Base-by-base conservation (phyloP, 1,139 yeast species). In the Candida sp. region DNA sequence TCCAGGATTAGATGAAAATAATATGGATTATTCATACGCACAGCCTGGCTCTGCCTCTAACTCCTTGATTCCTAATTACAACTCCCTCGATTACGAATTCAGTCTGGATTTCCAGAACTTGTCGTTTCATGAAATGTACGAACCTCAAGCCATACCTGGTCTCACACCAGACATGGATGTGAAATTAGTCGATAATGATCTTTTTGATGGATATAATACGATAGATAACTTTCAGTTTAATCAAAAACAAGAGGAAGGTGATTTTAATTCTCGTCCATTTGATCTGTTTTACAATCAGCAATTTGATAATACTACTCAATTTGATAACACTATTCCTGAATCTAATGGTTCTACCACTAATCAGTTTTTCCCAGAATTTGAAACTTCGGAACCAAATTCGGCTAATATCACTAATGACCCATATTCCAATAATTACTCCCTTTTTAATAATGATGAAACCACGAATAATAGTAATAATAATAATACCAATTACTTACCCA, bases 11-110 rank as follows among this genome's bases (percentile, higher is more conserved):
- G 73, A 68, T 40, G 67, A 63, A 21, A 66, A 63, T 39, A 73
- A 66, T 41, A 69, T 64, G 47, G 65, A 68, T 44, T 68, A 68
- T 52, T 68, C 63, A 50, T 68, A 66, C 45, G 19, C 19, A 15
- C 19, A 15, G 19, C 19, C 19, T 15, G 19, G 19, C 19, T 15
- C 19, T 15, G 19, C 19, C 19, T 15, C 19, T 15, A 15, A 15
- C 19, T 15, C 19, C 19, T 15, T 15, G 19, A 72, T 66, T 11
- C 29, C 29, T 25, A 11, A 25, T 11, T 25, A 25, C 11, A 25
- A 7, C 29, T 25, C 29, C 11, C 11, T 25, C 11, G 29, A 25
- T 11, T 25, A 25, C 11, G 29, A 25, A 11, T 25, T 25, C 29
- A 32, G 11, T 12, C 34, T 11, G 19, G 34, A 32, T 32, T 32